These are phyloP conservation scores for Kwoniella europaea DNA, from an alignment of 768 basidiomycete genomes.

Conservation along the genomic window DNA sequence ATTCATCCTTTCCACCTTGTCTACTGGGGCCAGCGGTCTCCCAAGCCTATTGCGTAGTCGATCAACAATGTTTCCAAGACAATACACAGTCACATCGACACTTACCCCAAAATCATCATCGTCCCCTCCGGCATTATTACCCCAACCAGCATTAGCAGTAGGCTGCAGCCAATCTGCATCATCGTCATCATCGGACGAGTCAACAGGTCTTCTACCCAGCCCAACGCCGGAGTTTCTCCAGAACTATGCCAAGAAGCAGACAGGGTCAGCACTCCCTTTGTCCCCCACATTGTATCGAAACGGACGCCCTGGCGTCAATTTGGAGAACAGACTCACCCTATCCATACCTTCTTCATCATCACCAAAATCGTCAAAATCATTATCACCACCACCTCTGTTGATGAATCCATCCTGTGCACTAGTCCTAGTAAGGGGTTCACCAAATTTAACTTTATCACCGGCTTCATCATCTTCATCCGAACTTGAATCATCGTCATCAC, in stretches of 20 bases:
- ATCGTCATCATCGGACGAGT: slow-evolving; percentile 52
- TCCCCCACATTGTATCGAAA: background rate
- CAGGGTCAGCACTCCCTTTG: background rate
- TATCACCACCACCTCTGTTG: slow-evolving; percentile 25
- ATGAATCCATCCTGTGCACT: slow-evolving; percentile 42
- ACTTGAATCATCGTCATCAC: slow-evolving; percentile 33
- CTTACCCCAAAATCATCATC: slow-evolving; percentile 51
- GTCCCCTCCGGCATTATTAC: slow-evolving; percentile 11
- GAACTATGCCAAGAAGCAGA: slow-evolving; percentile 23
- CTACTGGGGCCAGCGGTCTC: slow-evolving; percentile 23
- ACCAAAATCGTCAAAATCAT: slow-evolving; percentile 25
- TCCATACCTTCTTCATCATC: slow-evolving; percentile 36
- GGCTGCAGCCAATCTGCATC: slow-evolving; percentile 52
- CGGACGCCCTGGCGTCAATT: too few relatives aligned
- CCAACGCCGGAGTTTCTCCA: slow-evolving; percentile 39
- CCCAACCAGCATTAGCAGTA: slow-evolving; percentile 6
- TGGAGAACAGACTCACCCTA: slow-evolving; percentile 30
- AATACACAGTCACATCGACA: background rate
- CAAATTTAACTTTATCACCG: slow-evolving; percentile 33
- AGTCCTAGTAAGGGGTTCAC: slow-evolving; percentile 47
- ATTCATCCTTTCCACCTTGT: slow-evolving; percentile 27
- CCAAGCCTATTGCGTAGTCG: slow-evolving; percentile 19
- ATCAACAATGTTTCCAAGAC: background rate
- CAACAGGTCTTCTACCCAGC: slow-evolving; percentile 36
- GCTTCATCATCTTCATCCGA: slow-evolving; percentile 43